These are phyloP conservation scores for Colletotrichum magnum DNA, from an alignment of 2,329 filamentous ascomycete species.

Conservation along the genomic window DNA sequence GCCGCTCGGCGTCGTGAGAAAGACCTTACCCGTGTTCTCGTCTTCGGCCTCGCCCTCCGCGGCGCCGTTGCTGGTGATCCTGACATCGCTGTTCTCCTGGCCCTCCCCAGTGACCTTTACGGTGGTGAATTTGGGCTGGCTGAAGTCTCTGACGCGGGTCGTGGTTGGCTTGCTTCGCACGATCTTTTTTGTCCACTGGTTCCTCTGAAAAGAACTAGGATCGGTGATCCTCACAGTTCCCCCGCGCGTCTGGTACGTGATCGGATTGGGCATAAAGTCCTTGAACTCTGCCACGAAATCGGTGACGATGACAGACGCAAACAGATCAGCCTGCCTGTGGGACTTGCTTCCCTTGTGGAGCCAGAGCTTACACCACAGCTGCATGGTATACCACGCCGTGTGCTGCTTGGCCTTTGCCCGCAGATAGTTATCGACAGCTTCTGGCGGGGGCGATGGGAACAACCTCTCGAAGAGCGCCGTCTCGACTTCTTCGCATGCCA, in stretches of 20 bases:
- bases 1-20: slow-evolving; percentile 18
- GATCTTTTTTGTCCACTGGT: slow-evolving; percentile 10
- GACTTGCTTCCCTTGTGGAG: slow-evolving; percentile 17
- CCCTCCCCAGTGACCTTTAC: neutral
- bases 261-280: slow-evolving; percentile 32
- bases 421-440: slow-evolving; percentile 16
- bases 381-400: slow-evolving; percentile 32
- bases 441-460: slow-evolving; percentile 31
- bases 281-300: slow-evolving; percentile 38
- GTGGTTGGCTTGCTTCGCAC: slow-evolving; percentile 3
- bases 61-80: slow-evolving; percentile 17
- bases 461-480: slow-evolving; percentile 32
- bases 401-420: slow-evolving; percentile 37
- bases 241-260: slow-evolving; percentile 31
- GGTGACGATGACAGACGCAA: slow-evolving; percentile 19
- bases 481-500: slow-evolving; percentile 22
- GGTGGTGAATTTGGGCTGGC: neutral
- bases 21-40: no score
- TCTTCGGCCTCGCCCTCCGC: neutral
- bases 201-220: slow-evolving; percentile 1
- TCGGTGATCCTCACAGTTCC: slow-evolving; percentile 36
- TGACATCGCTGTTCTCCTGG: neutral
- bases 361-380: slow-evolving; percentile 37
- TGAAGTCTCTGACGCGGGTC: neutral
- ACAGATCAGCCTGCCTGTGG: neutral